phyloP scores from a whole-genome alignment of 1,284 basidiomycete genomes.

The Apiotrichum siamense region DNA sequence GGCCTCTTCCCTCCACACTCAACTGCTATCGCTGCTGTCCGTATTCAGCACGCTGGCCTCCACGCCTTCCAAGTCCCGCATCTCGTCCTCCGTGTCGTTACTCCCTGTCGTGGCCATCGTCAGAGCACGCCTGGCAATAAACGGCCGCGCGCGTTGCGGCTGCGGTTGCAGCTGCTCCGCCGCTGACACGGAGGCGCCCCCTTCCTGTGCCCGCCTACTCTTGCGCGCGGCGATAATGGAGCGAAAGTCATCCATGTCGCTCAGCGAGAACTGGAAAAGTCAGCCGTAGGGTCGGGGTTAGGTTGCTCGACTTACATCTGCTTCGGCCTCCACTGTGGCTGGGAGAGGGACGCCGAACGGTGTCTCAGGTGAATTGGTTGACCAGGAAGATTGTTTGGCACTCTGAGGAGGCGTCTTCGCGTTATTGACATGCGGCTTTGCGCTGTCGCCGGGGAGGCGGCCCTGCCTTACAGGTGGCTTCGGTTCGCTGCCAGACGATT shows the following conservation, averaged over 20 bases:
- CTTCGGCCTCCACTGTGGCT: not conserved
- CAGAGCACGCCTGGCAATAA: not conserved
- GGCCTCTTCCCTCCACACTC: too few species aligned
- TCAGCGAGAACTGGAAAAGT: constrained; percentile 9
- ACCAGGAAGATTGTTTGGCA: too few species aligned
- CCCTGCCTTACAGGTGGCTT: too few species aligned
- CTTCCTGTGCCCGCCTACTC: too few species aligned
- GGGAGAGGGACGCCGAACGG: constrained; percentile 3
- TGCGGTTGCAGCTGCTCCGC: not conserved
- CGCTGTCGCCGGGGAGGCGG: too few species aligned
- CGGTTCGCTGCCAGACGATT: too few species aligned
- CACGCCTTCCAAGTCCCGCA: constrained; percentile 14
- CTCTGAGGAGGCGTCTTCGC: too few species aligned
- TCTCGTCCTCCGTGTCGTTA: constrained; percentile 5
- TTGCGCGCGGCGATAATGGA: constrained; percentile 1
- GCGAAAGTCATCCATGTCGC: not conserved
- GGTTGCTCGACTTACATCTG: not conserved
- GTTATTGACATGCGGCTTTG: too few species aligned
- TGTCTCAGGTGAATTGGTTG: not conserved
- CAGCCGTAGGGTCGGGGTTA: not conserved
- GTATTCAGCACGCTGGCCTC: constrained; percentile 10
- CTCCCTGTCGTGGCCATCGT: not conserved
- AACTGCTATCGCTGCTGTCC: not conserved
- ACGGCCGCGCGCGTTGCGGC: too few species aligned
- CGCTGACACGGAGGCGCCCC: too few species aligned